Conservation (phyloP, 768 basidiomycete species). For the Podaxis mareebaensis region DNA sequence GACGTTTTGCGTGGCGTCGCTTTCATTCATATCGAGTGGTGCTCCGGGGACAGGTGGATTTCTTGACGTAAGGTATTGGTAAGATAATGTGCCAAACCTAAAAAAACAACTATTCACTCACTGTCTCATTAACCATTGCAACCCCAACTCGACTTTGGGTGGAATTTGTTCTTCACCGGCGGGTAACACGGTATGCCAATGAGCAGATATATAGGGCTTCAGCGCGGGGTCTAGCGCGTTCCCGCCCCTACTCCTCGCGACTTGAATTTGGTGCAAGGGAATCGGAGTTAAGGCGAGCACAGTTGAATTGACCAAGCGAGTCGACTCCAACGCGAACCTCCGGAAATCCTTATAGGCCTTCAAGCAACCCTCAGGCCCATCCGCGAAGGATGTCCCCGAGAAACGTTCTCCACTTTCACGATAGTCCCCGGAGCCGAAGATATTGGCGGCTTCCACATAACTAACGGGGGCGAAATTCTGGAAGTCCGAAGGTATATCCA, state of each 20-base stretch:
- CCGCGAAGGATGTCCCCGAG: constrained; percentile 39
- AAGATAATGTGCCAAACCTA: not conserved
- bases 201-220: constrained; percentile 35
- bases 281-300: constrained; percentile 41
- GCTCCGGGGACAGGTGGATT: constrained; percentile 37
- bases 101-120: constrained; percentile 22
- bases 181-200: constrained; percentile 31
- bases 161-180: constrained; percentile 24
- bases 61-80: constrained; percentile 22
- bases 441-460: constrained; percentile 34
- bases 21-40: constrained; percentile 43
- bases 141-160: constrained; percentile 23
- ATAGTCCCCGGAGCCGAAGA: constrained; percentile 29
- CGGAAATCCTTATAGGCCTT: constrained; percentile 33
- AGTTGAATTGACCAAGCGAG: constrained; percentile 26
- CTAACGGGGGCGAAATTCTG: constrained; percentile 31
- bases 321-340: constrained; percentile 25
- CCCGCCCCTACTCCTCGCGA: constrained; percentile 33
- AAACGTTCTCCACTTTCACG: constrained; percentile 34
- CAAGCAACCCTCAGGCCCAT: constrained; percentile 28
- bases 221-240: constrained; percentile 39
- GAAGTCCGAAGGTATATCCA: constrained; percentile 34
- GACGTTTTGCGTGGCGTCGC: constrained; percentile 37
- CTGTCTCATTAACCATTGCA: constrained; percentile 30
- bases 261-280: constrained; percentile 32